Base-by-base conservation (phyloP, 2,329 filamentous ascomycete species). In the Fusarium anthophilum region DNA sequence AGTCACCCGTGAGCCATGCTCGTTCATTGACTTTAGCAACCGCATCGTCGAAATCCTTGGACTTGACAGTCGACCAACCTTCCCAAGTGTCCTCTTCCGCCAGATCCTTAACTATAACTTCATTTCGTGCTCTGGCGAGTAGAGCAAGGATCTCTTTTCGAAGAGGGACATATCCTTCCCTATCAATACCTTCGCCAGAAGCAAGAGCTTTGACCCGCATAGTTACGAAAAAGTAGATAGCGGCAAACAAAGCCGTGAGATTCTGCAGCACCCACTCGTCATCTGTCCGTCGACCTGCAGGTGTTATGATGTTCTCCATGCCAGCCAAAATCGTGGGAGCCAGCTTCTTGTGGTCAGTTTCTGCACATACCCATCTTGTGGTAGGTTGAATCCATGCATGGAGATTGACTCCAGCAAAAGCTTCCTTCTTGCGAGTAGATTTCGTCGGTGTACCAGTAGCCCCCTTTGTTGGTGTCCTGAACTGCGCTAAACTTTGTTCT, bases 251-350 rank as follows among this genome's bases (percentile, higher is more conserved):
- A 0, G 88, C 85, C 3, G 88, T 84, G 3, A 88, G 72, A 63
- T 91, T 84, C 45, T 81, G 80, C 53, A 84, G 78, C 12, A 87
- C 79, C 88, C 87, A 87, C 63, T 84, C 82, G 72, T 90, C 85
- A 64, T 86, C 80, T 58, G 84, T 84, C 43, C 80, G 82, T 32
- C 78, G 80, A n/a, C 86, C 86, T 18, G 81, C 80, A 0, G 86
- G 85, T 3, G 81, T 79, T 17, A 86, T 76, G 55, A 90, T 87
- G 24, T 84, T 83, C 85, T 92, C 92, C 58, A 95, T 87, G 2
- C 93, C 94, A 0, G 93, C 92, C 55, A 94, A 89, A 1, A 97
- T 88, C 61, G 94, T 93, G 1, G 93, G 92, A 2, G 90, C 90
- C 7, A 95, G 87, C 8, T 85, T 86, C 12, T 88, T 86, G 2